These are phyloP conservation scores for Metarhizium humberi DNA, from an alignment of 2,329 filamentous ascomycete species.

Conservation along the genomic window DNA sequence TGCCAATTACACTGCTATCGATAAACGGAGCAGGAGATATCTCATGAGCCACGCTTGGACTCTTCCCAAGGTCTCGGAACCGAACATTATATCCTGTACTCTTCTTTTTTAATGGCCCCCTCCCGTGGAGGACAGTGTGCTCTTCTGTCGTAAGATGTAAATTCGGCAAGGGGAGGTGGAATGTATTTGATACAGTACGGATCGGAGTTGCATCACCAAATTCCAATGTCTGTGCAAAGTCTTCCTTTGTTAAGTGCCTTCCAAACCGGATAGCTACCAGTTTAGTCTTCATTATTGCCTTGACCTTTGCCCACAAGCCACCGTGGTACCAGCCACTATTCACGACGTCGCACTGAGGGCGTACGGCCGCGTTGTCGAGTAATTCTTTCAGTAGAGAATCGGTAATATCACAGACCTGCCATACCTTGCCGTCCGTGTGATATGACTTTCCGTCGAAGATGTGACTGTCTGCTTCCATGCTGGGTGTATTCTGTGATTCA, in stretches of 20 bases:
- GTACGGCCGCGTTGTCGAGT: conserved; percentile 53
- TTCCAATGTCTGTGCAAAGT: conserved; percentile 25
- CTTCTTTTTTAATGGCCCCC: conserved; percentile 26
- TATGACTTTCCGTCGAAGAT: conserved; percentile 74
- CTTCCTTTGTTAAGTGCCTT: conserved; percentile 33
- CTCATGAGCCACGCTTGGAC: conserved; percentile 9
- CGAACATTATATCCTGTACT: conserved; percentile 26
- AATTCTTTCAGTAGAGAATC: conserved; percentile 65
- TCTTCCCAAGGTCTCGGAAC: conserved; percentile 15
- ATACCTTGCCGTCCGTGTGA: conserved; percentile 75
- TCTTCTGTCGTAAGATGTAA: conserved; percentile 26
- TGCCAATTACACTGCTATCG: conserved; percentile 6
- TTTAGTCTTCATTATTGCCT: conserved; percentile 82
- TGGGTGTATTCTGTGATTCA: conserved; percentile 28
- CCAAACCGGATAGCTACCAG: conserved; percentile 57
- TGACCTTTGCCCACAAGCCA: conserved; percentile 73
- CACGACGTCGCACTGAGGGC: conserved; percentile 46
- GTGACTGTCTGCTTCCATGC: conserved; percentile 47
- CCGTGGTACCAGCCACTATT: conserved; percentile 78
- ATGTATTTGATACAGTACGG: conserved; percentile 19
- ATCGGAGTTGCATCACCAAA: conserved; percentile 25
- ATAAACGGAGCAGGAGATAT: conserved; percentile 6
- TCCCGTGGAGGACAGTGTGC: conserved; percentile 23
- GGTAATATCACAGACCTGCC: conserved; percentile 87
- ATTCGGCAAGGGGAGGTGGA: conserved; percentile 24